Evolutionary conservation across 2,329 filamentous ascomycete genomes (phyloP).

Genomic region (Beauveria pseudobassiana): DNA sequence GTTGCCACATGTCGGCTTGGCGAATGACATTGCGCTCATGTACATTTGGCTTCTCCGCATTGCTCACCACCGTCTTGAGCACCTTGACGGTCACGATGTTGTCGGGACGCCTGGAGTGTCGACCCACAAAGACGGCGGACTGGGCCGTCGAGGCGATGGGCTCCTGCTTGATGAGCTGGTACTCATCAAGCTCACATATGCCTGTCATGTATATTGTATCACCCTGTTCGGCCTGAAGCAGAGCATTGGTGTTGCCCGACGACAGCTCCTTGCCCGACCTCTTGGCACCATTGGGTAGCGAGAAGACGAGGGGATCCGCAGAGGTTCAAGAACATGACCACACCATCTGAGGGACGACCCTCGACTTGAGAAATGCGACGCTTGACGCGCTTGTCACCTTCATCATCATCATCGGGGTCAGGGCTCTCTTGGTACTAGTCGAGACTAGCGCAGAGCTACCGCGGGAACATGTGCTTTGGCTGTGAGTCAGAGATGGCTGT

Average conservation of each 20-base stretch:
- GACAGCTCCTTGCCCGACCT: constrained; percentile 36
- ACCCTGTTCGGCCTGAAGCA: constrained; percentile 42
- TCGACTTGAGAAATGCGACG: constrained; percentile 29
- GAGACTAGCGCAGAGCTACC: constrained; percentile 29
- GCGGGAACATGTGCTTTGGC: constrained; percentile 23
- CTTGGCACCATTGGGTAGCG: constrained; percentile 39
- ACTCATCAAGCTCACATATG: constrained; percentile 44
- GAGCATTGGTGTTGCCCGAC: constrained; percentile 38
- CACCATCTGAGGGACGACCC: constrained; percentile 31
- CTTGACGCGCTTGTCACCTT: constrained; percentile 34
- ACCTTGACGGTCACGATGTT: constrained; percentile 54
- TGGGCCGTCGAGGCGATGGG: constrained; percentile 48
- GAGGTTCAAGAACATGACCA: constrained; percentile 46
- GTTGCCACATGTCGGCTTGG: constrained; percentile 53
- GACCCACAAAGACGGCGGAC: constrained; percentile 49
- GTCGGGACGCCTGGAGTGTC: constrained; percentile 44
- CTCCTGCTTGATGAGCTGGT: constrained; percentile 47
- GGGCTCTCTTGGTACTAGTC: constrained; percentile 44
- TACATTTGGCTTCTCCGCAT: constrained; percentile 37
- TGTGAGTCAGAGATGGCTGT: constrained; percentile 22
- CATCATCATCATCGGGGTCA: constrained; percentile 36
- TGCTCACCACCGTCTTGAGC: constrained; percentile 43
- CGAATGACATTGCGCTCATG: constrained; percentile 49
- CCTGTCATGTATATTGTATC: constrained; percentile 43
- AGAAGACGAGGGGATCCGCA: constrained; percentile 44